phyloP scores from a whole-genome alignment of 2,329 filamentous ascomycete genomes.

The Xylaria sp. region DNA sequence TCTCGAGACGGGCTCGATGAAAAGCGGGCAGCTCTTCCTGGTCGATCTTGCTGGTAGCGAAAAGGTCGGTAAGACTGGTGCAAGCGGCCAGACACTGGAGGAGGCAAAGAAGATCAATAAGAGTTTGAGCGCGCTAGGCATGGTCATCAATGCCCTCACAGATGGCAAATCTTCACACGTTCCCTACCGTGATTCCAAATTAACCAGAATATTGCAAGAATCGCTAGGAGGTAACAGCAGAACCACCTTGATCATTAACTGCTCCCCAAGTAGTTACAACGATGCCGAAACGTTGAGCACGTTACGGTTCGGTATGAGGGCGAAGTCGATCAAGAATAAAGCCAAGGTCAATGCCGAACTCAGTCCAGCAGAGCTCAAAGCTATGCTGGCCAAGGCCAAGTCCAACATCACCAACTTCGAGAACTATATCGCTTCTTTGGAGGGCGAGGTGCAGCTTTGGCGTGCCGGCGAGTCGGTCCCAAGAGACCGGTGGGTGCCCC shows the following conservation, averaged over 20 bases:
- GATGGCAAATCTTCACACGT: conserved; percentile 97
- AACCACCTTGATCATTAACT: conserved; percentile 99
- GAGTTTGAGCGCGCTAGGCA: conserved; percentile 95
- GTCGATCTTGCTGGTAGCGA: conserved; percentile 98
- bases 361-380: conserved; percentile 94
- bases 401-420: conserved; percentile 90
- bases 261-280: conserved; percentile 98
- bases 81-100: conserved; percentile 95
- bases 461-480: conserved; percentile 88
- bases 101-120: conserved; percentile 99
- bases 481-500: conserved; percentile 85
- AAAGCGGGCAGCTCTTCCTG: conserved; percentile 95
- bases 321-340: conserved; percentile 99
- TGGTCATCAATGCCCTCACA: conserved; percentile 98
- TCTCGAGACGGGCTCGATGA: conserved; percentile 92
- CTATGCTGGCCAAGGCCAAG: conserved; percentile 91
- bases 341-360: conserved; percentile 99
- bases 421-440: conserved; percentile 82
- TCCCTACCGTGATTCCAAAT: conserved; percentile 97
- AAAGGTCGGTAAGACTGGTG: conserved; percentile 98
- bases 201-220: conserved; percentile 97
- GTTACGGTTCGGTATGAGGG: conserved; percentile 91
- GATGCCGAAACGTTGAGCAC: conserved; percentile 94
- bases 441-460: conserved; percentile 88
- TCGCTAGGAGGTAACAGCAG: conserved; percentile 96